These are phyloP conservation scores for Cylindrotheca closterium DNA, from an alignment of 108 stramenopile genomes.

Conservation along the genomic window DNA sequence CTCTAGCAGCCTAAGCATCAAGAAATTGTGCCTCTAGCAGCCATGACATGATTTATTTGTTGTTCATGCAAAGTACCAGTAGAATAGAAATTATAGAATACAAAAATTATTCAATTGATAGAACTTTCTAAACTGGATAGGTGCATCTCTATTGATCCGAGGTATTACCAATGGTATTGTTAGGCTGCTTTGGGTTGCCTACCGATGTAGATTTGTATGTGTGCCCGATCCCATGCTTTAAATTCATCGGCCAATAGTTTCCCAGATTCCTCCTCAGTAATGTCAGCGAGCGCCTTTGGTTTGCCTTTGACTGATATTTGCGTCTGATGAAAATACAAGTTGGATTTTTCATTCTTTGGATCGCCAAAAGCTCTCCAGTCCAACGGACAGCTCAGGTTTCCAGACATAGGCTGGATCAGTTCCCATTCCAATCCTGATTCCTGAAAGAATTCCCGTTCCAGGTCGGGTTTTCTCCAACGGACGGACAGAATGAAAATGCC, in stretches of 20 bases:
- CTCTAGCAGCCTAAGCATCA: not conserved
- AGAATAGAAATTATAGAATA: not conserved
- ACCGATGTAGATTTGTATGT: constrained; percentile 62
- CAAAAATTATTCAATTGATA: too few species aligned
- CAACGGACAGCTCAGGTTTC: constrained; percentile 22
- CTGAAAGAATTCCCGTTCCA: constrained; percentile 68
- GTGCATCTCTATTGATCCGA: not conserved
- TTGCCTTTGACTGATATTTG: constrained; percentile 29
- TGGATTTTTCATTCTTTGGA: constrained; percentile 44
- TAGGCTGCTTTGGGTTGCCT: not conserved
- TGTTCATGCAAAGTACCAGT: not conserved
- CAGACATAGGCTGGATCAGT: constrained; percentile 2
- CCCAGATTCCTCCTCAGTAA: constrained; percentile 44
- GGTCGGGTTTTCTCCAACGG: constrained; percentile 74
- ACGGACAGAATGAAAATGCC: constrained; percentile 46
- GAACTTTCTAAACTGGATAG: too few species aligned
- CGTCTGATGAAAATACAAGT: constrained; percentile 52
- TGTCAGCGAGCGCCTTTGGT: constrained; percentile 44
- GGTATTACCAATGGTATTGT: not conserved
- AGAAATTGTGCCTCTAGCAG: not conserved
- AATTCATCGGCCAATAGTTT: constrained; percentile 51
- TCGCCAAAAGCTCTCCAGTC: constrained; percentile 60
- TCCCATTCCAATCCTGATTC: constrained; percentile 25
- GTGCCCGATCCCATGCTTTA: constrained; percentile 55
- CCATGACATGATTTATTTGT: not conserved